Evolutionary conservation across 805 yeast species (phyloP), one percentile per base, ranked within the genome.

Genomic region (Candida dajiaensis): DNA sequence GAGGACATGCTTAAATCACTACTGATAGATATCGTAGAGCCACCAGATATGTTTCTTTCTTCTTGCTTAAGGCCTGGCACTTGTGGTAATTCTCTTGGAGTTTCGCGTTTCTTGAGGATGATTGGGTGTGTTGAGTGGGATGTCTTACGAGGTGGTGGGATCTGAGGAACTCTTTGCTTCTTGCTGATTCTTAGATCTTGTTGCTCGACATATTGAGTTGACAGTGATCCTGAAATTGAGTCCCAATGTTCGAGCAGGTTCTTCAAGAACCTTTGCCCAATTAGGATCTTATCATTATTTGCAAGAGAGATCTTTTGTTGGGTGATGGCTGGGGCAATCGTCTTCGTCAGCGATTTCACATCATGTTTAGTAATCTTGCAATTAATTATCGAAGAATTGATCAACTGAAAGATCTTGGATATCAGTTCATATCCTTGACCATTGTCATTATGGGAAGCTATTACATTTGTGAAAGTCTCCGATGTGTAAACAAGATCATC

Each of bases 231-330:
- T 35, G 44, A 51, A 12, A 77, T 61, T 5, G 53, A 51, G 2
- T 56, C 61, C 81, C 85, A 84, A 53, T 70, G 59, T 29, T 70
- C 77, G 36, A 83, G 55, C 7, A 83, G 52, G 49, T 77, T 80
- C 45, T 72, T 74, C 19, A 81, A 63, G 47, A 76, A 78, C 41
- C 86, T 66, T 21, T 72, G 69, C 1, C 83, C 79, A 16, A 83
- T 70, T 8, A 76, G 68, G 8, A 73, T 52, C 40, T 71, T 64
- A 50, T 80, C 80, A 38, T 72, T 70, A 48, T 71, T 74, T 46
- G 62, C 61, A 21, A 67, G 54, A 4, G 73, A 68, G 3, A 69
- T 57, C 29, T 64, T 65, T 52, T 76, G 77, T 39, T 83, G 83
- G 46, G 83, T 73, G 28, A 85, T 53, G 13, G 83, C 73, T 18